Percentiles rank a stretch among this genome's conserved stretches.
Evolutionary conservation across 2,329 filamentous ascomycete genomes (phyloP).

Genomic region (Grosmannia penicillata): DNA sequence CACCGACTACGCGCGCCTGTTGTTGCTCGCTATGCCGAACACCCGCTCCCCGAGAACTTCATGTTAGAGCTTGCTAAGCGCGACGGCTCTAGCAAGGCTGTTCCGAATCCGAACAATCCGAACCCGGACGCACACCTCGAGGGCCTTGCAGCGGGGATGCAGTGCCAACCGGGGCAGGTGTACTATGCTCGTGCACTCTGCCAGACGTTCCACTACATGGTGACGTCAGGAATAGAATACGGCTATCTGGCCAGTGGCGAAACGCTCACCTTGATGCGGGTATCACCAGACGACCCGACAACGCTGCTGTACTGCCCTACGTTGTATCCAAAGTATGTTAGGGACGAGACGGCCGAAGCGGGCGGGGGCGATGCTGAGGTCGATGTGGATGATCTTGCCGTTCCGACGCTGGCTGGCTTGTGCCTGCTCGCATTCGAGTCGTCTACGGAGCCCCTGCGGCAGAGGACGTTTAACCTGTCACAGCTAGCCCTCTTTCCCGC

Average conservation of each 20-base stretch:
- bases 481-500: constrained; percentile 2
- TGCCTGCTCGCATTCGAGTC: constrained; percentile 4
- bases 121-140: neutral
- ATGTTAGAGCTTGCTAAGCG: neutral
- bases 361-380: neutral
- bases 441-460: neutral
- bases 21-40: neutral
- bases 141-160: neutral
- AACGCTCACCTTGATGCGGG: neutral
- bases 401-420: neutral
- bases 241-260: constrained; percentile 2
- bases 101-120: neutral
- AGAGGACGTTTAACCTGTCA: constrained; percentile 1
- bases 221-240: neutral
- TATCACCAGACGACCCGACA: neutral
- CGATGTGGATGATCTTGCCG: neutral
- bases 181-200: neutral
- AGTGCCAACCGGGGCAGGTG: neutral
- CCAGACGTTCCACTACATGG: constrained; percentile 2
- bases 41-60: neutral
- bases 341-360: neutral
- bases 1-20: neutral
- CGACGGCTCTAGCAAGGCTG: neutral
- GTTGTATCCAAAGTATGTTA: neutral
- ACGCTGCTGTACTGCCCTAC: neutral